A percentile compares a stretch with the other conserved stretches of the same genome.
These are phyloP conservation scores for Aphanoascus verrucosus DNA, from an alignment of 2,329 filamentous ascomycete species.

Conservation along the genomic window DNA sequence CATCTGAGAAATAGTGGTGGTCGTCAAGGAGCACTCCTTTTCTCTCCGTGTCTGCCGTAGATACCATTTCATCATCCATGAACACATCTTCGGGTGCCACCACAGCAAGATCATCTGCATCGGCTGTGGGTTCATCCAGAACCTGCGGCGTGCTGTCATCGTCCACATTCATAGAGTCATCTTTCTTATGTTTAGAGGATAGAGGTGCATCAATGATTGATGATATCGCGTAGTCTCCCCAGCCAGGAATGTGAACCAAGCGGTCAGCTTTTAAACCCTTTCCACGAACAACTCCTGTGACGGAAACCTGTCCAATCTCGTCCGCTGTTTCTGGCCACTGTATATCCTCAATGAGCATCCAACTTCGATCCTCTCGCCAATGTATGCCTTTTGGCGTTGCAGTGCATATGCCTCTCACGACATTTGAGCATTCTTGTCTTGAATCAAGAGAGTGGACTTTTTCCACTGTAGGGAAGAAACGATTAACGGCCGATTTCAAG, in stretches of 20 bases:
- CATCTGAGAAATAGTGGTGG: conserved; percentile 95
- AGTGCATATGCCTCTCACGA: conserved; percentile 83
- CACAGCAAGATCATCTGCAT: conserved; percentile 71
- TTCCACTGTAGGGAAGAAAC: conserved; percentile 87
- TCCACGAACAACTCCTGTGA: conserved; percentile 80
- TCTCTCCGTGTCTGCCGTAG: conserved; percentile 46
- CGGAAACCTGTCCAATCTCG: conserved; percentile 48
- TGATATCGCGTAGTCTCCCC: conserved; percentile 86
- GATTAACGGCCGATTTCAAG: conserved; percentile 81
- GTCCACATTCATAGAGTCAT: conserved; percentile 59
- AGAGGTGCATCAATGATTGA: conserved; percentile 73
- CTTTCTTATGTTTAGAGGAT: conserved; percentile 42
- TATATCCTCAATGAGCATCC: conserved; percentile 83
- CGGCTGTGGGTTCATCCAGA: conserved; percentile 61
- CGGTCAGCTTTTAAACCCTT: conserved; percentile 81
- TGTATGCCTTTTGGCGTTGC: conserved; percentile 86
- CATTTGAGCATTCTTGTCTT: conserved; percentile 79
- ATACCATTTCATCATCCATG: conserved; percentile 57
- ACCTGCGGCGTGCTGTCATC: conserved; percentile 42
- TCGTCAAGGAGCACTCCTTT: conserved; percentile 92
- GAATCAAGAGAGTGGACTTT: conserved; percentile 83
- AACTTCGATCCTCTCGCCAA: conserved; percentile 91
- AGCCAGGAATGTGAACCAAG: conserved; percentile 81
- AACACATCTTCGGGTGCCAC: conserved; percentile 76
- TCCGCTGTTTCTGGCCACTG: conserved; percentile 52